Conservation (phyloP, 1,139 yeast species). For the Suhomyces bolitotheri region DNA sequence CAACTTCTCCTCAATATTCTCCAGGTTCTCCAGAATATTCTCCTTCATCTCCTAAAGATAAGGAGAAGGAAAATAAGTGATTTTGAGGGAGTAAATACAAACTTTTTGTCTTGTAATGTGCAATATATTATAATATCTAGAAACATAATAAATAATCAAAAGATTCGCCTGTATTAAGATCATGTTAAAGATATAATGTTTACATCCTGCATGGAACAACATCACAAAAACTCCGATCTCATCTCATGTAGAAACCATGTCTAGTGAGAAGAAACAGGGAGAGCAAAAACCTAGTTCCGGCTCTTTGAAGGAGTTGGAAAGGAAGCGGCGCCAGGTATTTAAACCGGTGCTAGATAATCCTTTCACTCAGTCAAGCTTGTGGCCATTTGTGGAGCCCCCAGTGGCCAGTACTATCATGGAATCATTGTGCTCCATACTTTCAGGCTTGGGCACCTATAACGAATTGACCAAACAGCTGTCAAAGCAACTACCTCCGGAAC, state of each 20-base stretch:
- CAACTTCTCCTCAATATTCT: constrained; percentile 70
- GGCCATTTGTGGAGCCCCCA: constrained; percentile 52
- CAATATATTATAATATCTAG: constrained; percentile 5
- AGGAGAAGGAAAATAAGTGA: constrained; percentile 12
- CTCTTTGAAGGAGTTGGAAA: constrained; percentile 44
- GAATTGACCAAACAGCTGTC: constrained; percentile 14
- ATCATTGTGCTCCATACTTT: constrained; percentile 37
- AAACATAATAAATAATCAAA: constrained; percentile 3
- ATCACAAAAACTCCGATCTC: neutral
- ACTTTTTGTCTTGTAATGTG: constrained; percentile 6
- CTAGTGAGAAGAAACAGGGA: neutral
- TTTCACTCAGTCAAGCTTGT: constrained; percentile 46
- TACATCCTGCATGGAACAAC: too few species aligned
- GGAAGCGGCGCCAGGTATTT: constrained; percentile 51
- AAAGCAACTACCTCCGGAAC: constrained; percentile 21
- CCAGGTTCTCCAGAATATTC: constrained; percentile 73
- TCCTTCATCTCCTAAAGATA: constrained; percentile 59
- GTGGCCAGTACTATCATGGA: constrained; percentile 41
- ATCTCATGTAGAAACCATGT: neutral
- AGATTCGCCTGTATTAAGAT: neutral
- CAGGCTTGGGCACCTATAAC: constrained; percentile 39
- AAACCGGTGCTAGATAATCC: constrained; percentile 66
- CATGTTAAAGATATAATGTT: too few species aligned
- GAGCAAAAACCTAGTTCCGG: neutral
- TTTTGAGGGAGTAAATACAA: constrained; percentile 3